A percentile compares a stretch with the other conserved stretches of the same genome.
Conservation (phyloP, 2,329 filamentous ascomycete genomes). For the Aciculosporium take region DNA sequence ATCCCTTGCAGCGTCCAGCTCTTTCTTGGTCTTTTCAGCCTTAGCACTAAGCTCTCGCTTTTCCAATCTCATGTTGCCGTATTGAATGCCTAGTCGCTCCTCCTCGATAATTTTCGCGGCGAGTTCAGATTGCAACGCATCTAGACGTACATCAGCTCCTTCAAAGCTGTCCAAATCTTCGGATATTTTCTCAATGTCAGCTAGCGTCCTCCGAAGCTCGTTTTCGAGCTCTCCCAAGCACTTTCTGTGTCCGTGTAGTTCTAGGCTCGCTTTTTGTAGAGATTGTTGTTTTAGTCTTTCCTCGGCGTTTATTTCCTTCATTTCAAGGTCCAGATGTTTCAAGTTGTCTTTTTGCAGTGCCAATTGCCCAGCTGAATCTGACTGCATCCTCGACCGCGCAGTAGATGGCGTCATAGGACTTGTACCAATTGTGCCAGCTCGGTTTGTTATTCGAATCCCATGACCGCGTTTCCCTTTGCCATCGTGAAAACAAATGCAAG, state of each 20-base stretch:
- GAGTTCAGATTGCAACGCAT: constrained; percentile 43
- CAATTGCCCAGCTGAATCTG: constrained; percentile 57
- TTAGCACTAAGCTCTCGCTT: constrained; percentile 34
- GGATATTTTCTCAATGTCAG: constrained; percentile 34
- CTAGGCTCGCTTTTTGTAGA: constrained; percentile 32
- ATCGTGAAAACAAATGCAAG: constrained; percentile 57
- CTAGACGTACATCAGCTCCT: constrained; percentile 53
- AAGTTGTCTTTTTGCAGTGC: constrained; percentile 33
- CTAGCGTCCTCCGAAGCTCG: constrained; percentile 44
- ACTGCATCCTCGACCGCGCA: constrained; percentile 59
- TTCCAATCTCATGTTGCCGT: constrained; percentile 34
- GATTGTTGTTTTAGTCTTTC: constrained; percentile 32
- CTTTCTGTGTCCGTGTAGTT: constrained; percentile 28
- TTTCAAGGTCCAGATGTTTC: constrained; percentile 39
- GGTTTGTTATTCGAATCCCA: constrained; percentile 43
- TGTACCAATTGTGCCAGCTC: constrained; percentile 26
- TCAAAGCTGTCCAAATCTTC: constrained; percentile 52
- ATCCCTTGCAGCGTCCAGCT: constrained; percentile 18
- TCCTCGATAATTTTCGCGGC: constrained; percentile 34
- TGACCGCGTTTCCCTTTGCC: constrained; percentile 35
- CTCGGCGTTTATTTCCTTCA: constrained; percentile 35
- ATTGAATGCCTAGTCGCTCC: constrained; percentile 39
- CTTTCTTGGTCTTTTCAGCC: constrained; percentile 26
- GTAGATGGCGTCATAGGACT: constrained; percentile 31
- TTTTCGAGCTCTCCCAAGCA: constrained; percentile 30